Percentiles rank a stretch among this genome's conserved stretches.
phyloP scores from a whole-genome alignment of 352 stramenopile genomes.

The Globisporangium abappressorium region DNA sequence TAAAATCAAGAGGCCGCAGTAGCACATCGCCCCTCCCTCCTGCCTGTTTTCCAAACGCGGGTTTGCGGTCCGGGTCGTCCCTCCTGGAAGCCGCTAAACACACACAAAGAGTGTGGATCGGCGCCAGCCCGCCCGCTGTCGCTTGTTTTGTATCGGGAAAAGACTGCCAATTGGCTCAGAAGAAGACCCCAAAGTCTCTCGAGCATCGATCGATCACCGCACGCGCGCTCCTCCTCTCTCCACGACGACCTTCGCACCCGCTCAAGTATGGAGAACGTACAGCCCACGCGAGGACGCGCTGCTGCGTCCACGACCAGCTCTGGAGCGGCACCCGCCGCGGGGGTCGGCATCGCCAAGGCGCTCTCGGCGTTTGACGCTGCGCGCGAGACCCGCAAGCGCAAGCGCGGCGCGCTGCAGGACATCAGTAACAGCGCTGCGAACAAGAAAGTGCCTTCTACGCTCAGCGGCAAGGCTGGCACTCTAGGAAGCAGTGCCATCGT shows the following conservation, averaged over 20 bases:
- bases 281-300: conserved; percentile 9
- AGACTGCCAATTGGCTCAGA: conserved; percentile 8
- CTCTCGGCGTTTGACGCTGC: conserved; percentile 16
- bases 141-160: conserved; percentile 18
- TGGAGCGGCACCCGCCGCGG: neutral
- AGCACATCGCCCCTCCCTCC: conserved; percentile 24
- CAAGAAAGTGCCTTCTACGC: conserved; percentile 28
- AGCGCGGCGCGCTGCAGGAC: conserved; percentile 74
- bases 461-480: conserved; percentile 22
- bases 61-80: conserved; percentile 19
- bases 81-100: conserved; percentile 3
- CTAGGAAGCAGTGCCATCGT: neutral
- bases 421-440: conserved; percentile 63
- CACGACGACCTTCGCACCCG: neutral
- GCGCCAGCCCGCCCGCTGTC: neutral
- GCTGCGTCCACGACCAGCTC: neutral
- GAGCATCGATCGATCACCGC: neutral
- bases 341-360: conserved; percentile 15
- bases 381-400: conserved; percentile 60
- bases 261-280: conserved; percentile 18
- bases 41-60: neutral
- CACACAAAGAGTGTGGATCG: neutral
- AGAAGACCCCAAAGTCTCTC: neutral
- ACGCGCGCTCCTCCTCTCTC: conserved; percentile 14
- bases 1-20: conserved; percentile 15